phyloP scores from a whole-genome alignment of 192 early-diverging fungal genomes.

The Rhizophagus clarus region DNA sequence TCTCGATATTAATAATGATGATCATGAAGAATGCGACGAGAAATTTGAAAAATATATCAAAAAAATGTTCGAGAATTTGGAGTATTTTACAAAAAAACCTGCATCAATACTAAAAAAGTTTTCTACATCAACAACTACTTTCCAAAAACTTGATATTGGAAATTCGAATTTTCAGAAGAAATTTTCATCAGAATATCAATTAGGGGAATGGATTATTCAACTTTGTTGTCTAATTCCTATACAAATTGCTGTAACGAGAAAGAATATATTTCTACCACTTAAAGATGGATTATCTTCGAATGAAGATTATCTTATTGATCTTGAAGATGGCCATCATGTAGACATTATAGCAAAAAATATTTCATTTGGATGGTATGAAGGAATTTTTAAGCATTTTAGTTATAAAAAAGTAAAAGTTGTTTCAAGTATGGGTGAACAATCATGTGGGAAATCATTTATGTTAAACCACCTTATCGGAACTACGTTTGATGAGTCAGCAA shows the following conservation, averaged over 20 bases:
- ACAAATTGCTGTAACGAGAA: too few relatives aligned
- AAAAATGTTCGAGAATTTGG: neutral
- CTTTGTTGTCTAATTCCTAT: too few relatives aligned
- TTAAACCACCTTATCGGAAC: too few relatives aligned
- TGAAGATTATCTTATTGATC: neutral
- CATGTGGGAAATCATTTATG: too few relatives aligned
- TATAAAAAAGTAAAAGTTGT: too few relatives aligned
- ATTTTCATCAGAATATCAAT: neutral
- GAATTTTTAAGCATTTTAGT: too few relatives aligned
- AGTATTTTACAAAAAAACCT: neutral
- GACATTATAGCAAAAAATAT: neutral
- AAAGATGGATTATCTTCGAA: too few relatives aligned
- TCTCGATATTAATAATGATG: too few relatives aligned
- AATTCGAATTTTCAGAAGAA: neutral
- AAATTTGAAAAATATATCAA: neutral
- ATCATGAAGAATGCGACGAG: neutral
- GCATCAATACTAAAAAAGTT: neutral
- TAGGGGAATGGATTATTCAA: too few relatives aligned
- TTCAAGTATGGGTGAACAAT: too few relatives aligned
- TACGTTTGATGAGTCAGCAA: slow-evolving; percentile 30
- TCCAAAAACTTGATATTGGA: neutral
- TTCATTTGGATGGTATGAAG: too few relatives aligned
- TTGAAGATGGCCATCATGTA: neutral
- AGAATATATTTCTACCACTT: too few relatives aligned
- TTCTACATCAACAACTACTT: neutral